A percentile compares a stretch with the other conserved stretches of the same genome.
phyloP scores from a whole-genome alignment of 2,329 filamentous ascomycete genomes.

The Epichloe gansuensis region DNA sequence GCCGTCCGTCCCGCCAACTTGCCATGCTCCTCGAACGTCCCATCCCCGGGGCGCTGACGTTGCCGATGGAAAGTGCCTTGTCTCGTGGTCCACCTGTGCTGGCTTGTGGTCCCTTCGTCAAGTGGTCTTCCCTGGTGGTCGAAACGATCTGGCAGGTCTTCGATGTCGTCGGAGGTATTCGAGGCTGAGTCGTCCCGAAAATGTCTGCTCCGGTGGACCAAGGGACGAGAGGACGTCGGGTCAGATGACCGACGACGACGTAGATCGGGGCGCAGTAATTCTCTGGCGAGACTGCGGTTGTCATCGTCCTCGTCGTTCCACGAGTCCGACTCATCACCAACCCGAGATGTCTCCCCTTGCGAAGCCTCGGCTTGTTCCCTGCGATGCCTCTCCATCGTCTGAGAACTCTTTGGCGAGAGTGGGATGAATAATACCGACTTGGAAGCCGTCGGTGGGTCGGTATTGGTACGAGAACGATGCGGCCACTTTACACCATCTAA shows the following conservation, averaged over 20 bases:
- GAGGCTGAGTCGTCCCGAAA: conserved; percentile 7
- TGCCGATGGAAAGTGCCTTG: conserved; percentile 30
- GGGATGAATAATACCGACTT: conserved; percentile 36
- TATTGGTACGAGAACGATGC: background rate
- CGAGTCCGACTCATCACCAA: conserved; percentile 9
- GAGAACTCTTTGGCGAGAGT: conserved; percentile 35
- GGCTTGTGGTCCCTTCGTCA: conserved; percentile 11
- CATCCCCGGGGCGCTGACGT: conserved; percentile 20
- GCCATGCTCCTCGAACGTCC: conserved; percentile 30
- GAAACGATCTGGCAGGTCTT: conserved; percentile 35
- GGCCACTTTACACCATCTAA: conserved; percentile 19
- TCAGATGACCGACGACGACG: conserved; percentile 21
- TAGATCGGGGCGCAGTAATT: conserved; percentile 5
- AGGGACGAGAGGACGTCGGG: conserved; percentile 19
- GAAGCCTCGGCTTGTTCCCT: conserved; percentile 19
- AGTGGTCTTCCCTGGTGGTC: conserved; percentile 30
- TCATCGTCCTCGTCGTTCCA: conserved; percentile 10
- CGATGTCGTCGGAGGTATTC: conserved; percentile 25
- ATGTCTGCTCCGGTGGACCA: conserved; percentile 10
- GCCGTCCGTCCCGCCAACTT: conserved; percentile 29
- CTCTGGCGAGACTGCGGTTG: conserved; percentile 2
- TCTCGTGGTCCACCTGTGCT: conserved; percentile 21
- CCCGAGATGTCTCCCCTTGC: conserved; percentile 8
- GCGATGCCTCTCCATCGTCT: conserved; percentile 30
- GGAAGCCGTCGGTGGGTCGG: conserved; percentile 6